A percentile compares a stretch with the other conserved stretches of the same genome.
Evolutionary conservation across 1,139 yeast genomes (phyloP).

Genomic region (Blastobotrys buckinghamii): DNA sequence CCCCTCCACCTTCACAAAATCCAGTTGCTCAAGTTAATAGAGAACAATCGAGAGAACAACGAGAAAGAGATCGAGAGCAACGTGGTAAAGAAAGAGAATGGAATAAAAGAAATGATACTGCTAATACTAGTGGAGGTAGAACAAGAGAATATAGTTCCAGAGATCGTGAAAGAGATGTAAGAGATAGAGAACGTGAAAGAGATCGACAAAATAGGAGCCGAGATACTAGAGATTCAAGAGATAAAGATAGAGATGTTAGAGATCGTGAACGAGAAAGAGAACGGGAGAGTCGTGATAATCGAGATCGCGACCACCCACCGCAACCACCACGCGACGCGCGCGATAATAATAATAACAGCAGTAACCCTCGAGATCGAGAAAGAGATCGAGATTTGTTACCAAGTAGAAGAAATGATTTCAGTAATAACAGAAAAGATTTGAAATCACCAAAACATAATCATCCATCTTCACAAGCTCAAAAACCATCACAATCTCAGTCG

Average conservation of each 20-base stretch:
- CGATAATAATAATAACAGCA: too few species aligned
- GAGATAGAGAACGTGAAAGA: conserved; percentile 16
- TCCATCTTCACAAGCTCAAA: neutral
- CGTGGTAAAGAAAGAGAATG: conserved; percentile 10
- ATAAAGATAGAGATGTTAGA: conserved; percentile 13
- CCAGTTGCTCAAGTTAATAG: neutral
- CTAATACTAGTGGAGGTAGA: too few species aligned
- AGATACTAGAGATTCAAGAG: conserved; percentile 21
- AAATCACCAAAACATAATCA: too few species aligned
- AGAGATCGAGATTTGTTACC: conserved; percentile 6
- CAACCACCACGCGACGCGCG: too few species aligned
- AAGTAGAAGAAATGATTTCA: neutral
- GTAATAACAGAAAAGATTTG: neutral
- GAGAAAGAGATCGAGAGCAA: conserved; percentile 15
- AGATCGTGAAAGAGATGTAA: neutral
- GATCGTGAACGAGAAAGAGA: conserved; percentile 13
- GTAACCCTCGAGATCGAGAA: too few species aligned
- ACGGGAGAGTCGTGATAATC: conserved; percentile 7
- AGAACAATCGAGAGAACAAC: conserved; percentile 11
- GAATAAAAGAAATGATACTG: neutral
- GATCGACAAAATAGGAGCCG: conserved; percentile 14
- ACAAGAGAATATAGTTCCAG: too few species aligned
- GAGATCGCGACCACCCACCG: too few species aligned
- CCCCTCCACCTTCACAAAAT: neutral
- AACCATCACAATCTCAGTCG: neutral